Percentiles rank a stretch among this genome's conserved stretches.
phyloP scores from a whole-genome alignment of 306 rosid species.

The Coriaria nepalensis region DNA sequence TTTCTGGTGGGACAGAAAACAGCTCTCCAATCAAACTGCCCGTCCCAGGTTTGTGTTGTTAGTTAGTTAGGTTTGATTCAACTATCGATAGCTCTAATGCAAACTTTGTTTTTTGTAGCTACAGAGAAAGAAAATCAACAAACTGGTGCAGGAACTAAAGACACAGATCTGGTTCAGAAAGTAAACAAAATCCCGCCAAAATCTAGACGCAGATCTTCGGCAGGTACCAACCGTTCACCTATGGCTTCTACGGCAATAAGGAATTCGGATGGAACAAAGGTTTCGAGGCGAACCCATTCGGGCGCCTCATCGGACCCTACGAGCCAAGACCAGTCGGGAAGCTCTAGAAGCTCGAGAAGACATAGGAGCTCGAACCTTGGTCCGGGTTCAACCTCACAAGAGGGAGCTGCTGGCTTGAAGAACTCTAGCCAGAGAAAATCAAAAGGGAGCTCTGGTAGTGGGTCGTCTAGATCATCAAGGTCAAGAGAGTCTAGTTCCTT shows the following conservation, averaged over 20 bases:
- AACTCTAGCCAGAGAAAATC: conserved; percentile 33
- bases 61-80: background rate
- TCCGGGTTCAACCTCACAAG: conserved; percentile 18
- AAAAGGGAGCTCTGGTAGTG: conserved; percentile 39
- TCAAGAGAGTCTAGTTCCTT: conserved; percentile 39
- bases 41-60: conserved; percentile 34
- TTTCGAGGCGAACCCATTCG: conserved; percentile 34
- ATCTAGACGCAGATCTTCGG: conserved; percentile 23
- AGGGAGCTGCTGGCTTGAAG: conserved; percentile 30
- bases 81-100: background rate
- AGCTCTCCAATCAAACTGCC: conserved; percentile 8
- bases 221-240: conserved; percentile 8
- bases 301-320: conserved; percentile 28
- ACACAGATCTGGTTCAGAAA: conserved; percentile 3
- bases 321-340: conserved; percentile 20
- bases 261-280: conserved; percentile 23
- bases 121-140: background rate
- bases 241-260: conserved; percentile 17
- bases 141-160: conserved; percentile 11
- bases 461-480: conserved; percentile 27
- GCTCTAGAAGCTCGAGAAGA: conserved; percentile 30
- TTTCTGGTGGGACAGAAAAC: conserved; percentile 12
- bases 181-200: conserved; percentile 18
- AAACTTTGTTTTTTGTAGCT: background rate
- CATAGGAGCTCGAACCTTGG: conserved; percentile 22